phyloP scores from a whole-genome alignment of 2,329 filamentous ascomycete genomes.

The Exophiala oligosperma region DNA sequence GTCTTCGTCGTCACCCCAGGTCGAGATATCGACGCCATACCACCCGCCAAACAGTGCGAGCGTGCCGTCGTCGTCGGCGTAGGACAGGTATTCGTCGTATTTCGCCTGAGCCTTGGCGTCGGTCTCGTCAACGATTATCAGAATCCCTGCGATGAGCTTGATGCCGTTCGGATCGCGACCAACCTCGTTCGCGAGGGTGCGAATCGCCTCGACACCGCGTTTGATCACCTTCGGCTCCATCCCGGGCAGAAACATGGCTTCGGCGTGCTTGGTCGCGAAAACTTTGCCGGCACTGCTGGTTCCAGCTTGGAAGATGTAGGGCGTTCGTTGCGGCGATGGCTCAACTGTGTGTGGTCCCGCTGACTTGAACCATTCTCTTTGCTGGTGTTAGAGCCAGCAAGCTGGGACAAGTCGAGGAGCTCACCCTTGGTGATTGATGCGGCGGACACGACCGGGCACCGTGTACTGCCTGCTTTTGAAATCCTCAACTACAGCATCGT shows the following conservation, averaged over 20 bases:
- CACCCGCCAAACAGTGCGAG: slow-evolving; percentile 53
- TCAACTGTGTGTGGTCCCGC: slow-evolving; percentile 34
- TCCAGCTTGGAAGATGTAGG: slow-evolving; percentile 50
- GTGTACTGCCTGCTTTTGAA: slow-evolving; percentile 41
- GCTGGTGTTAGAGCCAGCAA: slow-evolving; percentile 54
- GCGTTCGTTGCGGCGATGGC: slow-evolving; percentile 48
- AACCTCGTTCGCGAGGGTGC: slow-evolving; percentile 40
- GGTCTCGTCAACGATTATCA: slow-evolving; percentile 49
- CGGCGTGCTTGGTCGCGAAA: slow-evolving; percentile 46
- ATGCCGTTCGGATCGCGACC: slow-evolving; percentile 58
- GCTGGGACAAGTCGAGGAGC: slow-evolving; percentile 53
- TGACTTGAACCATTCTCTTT: slow-evolving; percentile 60
- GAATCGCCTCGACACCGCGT: slow-evolving; percentile 43
- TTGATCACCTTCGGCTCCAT: slow-evolving; percentile 43
- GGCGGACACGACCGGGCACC: not conserved
- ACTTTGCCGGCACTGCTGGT: slow-evolving; percentile 46
- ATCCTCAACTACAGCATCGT: not conserved
- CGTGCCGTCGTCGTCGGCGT: slow-evolving; percentile 56
- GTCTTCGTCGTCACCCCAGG: slow-evolving; percentile 3
- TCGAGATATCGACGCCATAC: slow-evolving; percentile 5
- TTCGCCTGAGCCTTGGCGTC: slow-evolving; percentile 56
- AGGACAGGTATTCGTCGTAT: slow-evolving; percentile 49
- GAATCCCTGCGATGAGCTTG: slow-evolving; percentile 56
- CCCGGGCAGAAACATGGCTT: slow-evolving; percentile 49
- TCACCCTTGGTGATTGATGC: slow-evolving; percentile 46